Percentiles rank a stretch among this genome's conserved stretches.
phyloP scores from a whole-genome alignment of 768 basidiomycete genomes.

The Paxillus involutus region DNA sequence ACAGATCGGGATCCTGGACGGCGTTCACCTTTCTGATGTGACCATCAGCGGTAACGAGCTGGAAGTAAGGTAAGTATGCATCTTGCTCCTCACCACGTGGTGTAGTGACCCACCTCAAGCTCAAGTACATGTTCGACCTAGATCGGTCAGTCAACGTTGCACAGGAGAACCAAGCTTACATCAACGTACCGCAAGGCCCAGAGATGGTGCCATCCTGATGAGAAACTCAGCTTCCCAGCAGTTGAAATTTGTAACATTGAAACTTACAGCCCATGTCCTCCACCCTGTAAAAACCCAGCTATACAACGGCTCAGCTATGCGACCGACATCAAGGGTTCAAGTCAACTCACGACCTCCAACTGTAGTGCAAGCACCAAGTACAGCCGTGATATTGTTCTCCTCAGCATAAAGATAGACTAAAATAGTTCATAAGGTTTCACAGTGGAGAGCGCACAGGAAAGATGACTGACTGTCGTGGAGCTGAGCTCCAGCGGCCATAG shows the following conservation, averaged over 20 bases:
- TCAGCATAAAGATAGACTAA: constrained; percentile 15
- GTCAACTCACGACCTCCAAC: constrained; percentile 13
- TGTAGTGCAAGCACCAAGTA: constrained; percentile 16
- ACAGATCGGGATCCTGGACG: constrained; percentile 43
- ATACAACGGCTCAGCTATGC: too few species aligned
- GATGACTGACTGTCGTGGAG: constrained; percentile 7
- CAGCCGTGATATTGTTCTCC: constrained; percentile 9
- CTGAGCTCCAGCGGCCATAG: constrained; percentile 15
- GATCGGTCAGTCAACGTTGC: background rate
- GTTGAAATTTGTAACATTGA: background rate
- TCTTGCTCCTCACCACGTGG: too few species aligned
- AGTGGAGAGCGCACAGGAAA: background rate
- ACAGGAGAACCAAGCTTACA: background rate
- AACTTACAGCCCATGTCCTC: constrained; percentile 39
- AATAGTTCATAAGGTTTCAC: background rate
- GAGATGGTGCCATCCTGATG: constrained; percentile 27
- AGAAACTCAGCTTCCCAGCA: background rate
- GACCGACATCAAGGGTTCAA: too few species aligned
- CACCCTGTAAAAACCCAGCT: constrained; percentile 50
- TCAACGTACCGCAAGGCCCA: constrained; percentile 37
- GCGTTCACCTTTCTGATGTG: constrained; percentile 38
- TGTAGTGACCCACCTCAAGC: constrained; percentile 23
- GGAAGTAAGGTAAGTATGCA: background rate
- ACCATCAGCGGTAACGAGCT: constrained; percentile 43
- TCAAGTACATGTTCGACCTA: constrained; percentile 49